A percentile compares a stretch with the other conserved stretches of the same genome.
Conservation (phyloP, 2,329 filamentous ascomycete genomes). For the Pseudocercospora cruenta region DNA sequence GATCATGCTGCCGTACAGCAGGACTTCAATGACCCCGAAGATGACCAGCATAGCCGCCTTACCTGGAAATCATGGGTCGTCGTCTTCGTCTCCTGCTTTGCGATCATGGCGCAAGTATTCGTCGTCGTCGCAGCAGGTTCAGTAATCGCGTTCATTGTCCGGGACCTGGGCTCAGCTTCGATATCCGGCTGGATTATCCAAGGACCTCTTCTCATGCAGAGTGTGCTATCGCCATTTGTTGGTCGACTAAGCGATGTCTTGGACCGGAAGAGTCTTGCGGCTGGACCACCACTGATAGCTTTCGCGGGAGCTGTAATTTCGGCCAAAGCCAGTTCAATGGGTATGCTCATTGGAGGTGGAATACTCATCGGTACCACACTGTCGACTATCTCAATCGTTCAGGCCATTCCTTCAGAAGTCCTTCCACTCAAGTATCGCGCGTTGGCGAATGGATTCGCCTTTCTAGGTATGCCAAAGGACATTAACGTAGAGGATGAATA, state of each 20-base stretch:
- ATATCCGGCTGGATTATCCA: conserved; percentile 62
- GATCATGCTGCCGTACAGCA: neutral
- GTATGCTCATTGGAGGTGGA: conserved; percentile 60
- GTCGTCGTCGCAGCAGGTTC: conserved; percentile 60
- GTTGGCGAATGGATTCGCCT: conserved; percentile 58
- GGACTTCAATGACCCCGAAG: neutral
- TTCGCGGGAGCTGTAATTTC: conserved; percentile 58
- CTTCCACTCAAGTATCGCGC: conserved; percentile 61
- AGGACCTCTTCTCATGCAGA: conserved; percentile 62
- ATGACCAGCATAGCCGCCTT: conserved; percentile 49
- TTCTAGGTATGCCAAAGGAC: conserved; percentile 35
- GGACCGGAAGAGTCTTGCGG: conserved; percentile 58
- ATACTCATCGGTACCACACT: conserved; percentile 61
- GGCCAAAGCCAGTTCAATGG: conserved; percentile 60
- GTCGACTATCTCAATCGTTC: conserved; percentile 47
- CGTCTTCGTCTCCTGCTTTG: conserved; percentile 56
- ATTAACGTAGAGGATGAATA: neutral
- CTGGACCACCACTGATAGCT: conserved; percentile 57
- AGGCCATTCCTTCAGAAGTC: conserved; percentile 61
- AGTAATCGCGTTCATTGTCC: conserved; percentile 60
- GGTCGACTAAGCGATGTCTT: conserved; percentile 61
- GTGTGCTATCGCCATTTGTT: conserved; percentile 59
- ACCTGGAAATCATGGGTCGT: conserved; percentile 61
- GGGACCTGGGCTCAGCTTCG: conserved; percentile 56
- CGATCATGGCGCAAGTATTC: conserved; percentile 58